A percentile compares a stretch with the other conserved stretches of the same genome.
Conservation (phyloP, 169 alveolate species). For the Cytauxzoon felis region DNA sequence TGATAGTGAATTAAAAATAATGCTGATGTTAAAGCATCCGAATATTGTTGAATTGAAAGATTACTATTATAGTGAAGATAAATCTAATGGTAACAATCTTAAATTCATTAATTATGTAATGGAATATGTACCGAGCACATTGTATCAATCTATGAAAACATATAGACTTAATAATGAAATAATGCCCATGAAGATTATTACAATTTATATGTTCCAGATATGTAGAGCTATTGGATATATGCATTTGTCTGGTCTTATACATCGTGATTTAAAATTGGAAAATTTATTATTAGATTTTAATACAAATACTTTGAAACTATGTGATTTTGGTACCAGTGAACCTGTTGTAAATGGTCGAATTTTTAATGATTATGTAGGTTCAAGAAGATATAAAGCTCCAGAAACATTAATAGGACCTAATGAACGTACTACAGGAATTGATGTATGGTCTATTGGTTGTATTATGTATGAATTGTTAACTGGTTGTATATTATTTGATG, state of each 20-base stretch:
- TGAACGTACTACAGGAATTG: conserved; percentile 95
- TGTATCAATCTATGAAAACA: conserved; percentile 85
- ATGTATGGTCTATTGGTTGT: conserved; percentile 96
- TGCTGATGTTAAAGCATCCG: conserved; percentile 90
- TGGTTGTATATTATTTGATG: conserved; percentile 94
- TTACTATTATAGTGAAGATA: conserved; percentile 79
- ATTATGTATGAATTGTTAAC: conserved; percentile 91
- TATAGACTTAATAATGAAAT: conserved; percentile 82
- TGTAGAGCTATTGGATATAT: conserved; percentile 93
- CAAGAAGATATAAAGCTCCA: conserved; percentile 98
- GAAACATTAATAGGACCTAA: conserved; percentile 97
- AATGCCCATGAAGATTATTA: conserved; percentile 88
- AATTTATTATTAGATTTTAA: conserved; percentile 91
- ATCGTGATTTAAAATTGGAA: conserved; percentile 98
- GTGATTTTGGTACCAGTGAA: conserved; percentile 98
- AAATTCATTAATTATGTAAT: conserved; percentile 92
- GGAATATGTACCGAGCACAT: conserved; percentile 96
- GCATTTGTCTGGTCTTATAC: conserved; percentile 92
- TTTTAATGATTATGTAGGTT: conserved; percentile 92
- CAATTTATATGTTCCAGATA: conserved; percentile 90
- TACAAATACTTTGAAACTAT: conserved; percentile 88
- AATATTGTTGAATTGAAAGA: conserved; percentile 88
- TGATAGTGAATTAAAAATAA: conserved; percentile 92
- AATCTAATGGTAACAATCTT: conserved; percentile 57
- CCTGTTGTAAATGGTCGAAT: conserved; percentile 88